Percentiles rank a stretch among this genome's conserved stretches.
phyloP scores from a whole-genome alignment of 2,329 filamentous ascomycete species.

The Nigrograna mackinnonii region DNA sequence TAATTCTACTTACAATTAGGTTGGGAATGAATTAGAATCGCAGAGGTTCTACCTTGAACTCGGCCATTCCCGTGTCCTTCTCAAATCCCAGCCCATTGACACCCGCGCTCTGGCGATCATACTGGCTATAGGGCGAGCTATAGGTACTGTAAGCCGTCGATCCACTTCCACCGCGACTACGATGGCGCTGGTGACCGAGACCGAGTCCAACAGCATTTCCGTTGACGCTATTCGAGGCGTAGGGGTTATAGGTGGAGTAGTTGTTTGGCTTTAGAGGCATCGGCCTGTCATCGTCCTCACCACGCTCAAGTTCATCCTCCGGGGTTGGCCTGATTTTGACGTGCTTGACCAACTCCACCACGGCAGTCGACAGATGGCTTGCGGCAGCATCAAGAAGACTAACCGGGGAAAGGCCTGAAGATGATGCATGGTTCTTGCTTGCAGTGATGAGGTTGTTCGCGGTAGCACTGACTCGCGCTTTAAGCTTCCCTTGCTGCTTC shows the following conservation, averaged over 20 bases:
- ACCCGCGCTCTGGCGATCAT: conserved; percentile 34
- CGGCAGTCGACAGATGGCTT: conserved; percentile 81
- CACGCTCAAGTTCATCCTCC: conserved; percentile 74
- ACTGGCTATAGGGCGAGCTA: conserved; percentile 41
- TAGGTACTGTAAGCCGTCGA: conserved; percentile 38
- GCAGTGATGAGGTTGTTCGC: conserved; percentile 96
- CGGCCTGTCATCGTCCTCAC: conserved; percentile 61
- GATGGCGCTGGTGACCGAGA: conserved; percentile 24
- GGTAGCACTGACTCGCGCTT: conserved; percentile 82
- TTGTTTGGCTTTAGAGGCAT: conserved; percentile 36
- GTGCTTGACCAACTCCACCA: conserved; percentile 81
- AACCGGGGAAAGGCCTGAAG: conserved; percentile 86
- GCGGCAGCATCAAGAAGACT: conserved; percentile 91
- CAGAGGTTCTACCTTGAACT: conserved; percentile 58
- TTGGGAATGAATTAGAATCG: no score
- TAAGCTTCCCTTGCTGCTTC: conserved; percentile 69
- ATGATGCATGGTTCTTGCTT: conserved; percentile 84
- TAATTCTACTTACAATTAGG: conserved; percentile 73
- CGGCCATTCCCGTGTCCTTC: conserved; percentile 51
- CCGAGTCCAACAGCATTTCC: conserved; percentile 5
- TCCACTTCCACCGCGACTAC: conserved; percentile 40
- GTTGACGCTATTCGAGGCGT: conserved; percentile 23
- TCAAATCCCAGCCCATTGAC: conserved; percentile 19
- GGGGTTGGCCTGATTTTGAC: conserved; percentile 84
- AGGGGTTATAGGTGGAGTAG: conserved; percentile 18